A percentile compares a stretch with the other conserved stretches of the same genome.
Evolutionary conservation across 192 early-diverging fungal genomes (phyloP).

Genomic region (Entomortierella parvispora): DNA sequence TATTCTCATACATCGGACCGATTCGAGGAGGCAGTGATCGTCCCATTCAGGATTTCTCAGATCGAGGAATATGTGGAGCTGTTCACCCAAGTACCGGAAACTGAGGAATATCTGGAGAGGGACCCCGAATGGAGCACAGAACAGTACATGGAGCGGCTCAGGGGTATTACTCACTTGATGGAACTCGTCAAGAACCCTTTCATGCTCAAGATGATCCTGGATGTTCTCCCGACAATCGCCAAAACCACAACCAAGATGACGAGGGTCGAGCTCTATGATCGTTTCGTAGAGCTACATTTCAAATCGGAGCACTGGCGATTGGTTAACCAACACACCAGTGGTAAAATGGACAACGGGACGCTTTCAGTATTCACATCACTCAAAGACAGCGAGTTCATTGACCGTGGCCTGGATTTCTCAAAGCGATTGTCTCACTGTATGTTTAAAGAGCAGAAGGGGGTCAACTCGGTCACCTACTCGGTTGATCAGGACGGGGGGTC

Average conservation of each 20-base stretch:
- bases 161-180: not conserved
- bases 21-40: not conserved
- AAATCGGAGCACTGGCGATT: not conserved
- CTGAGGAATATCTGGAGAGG: too few species aligned
- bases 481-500: not conserved
- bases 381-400: not conserved
- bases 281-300: not conserved
- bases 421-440: not conserved
- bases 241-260: not conserved
- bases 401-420: not conserved
- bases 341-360: not conserved
- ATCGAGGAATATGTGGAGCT: not conserved
- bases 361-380: not conserved
- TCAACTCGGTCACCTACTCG: not conserved
- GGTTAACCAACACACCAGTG: not conserved
- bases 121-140: not conserved
- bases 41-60: not conserved
- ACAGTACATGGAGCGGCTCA: not conserved
- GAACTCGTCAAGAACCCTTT: slow-evolving; percentile 1
- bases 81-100: not conserved
- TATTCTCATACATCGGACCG: not conserved
- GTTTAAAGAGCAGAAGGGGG: not conserved
- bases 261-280: not conserved
- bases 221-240: not conserved
- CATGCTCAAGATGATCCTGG: not conserved